A percentile compares a stretch with the other conserved stretches of the same genome.
phyloP scores from a whole-genome alignment of 371 early-diverging fungal species.

The Dichotomocladium elegans region DNA sequence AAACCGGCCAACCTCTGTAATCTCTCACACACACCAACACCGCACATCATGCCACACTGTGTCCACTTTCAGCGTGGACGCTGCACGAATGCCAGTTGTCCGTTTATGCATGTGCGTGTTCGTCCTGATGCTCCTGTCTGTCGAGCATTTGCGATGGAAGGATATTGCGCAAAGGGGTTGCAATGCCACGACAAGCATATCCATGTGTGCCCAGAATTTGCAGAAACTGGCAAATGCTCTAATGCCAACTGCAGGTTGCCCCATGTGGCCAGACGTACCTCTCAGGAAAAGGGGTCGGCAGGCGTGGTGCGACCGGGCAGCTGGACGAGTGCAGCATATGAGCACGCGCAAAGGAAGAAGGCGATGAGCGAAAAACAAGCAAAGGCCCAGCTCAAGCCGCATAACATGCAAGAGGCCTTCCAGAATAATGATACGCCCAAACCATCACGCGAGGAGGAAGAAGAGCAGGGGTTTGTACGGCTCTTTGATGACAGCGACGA shows the following conservation, averaged over 20 bases:
- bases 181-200: constrained; percentile 51
- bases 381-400: neutral
- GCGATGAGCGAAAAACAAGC: constrained; percentile 15
- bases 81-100: constrained; percentile 45
- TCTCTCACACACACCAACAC: constrained; percentile 47
- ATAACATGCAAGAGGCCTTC: neutral
- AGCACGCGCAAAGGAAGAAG: constrained; percentile 23
- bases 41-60: constrained; percentile 51
- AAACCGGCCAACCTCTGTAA: constrained; percentile 32
- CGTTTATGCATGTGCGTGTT: constrained; percentile 50
- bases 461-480: constrained; percentile 36
- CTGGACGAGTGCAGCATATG: constrained; percentile 33
- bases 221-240: constrained; percentile 50
- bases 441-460: constrained; percentile 18
- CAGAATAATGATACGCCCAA: neutral
- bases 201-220: constrained; percentile 59
- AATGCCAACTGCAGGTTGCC: constrained; percentile 55
- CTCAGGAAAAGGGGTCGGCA: constrained; percentile 11
- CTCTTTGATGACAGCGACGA: constrained; percentile 40
- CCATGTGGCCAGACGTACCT: constrained; percentile 43
- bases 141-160: constrained; percentile 52
- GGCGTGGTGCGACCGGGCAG: constrained; percentile 28
- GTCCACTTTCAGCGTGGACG: constrained; percentile 49
- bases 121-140: constrained; percentile 54
- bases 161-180: constrained; percentile 50